Evolutionary conservation across 2,329 filamentous ascomycete genomes (phyloP).

Genomic region (Aspergillus calidoustus): DNA sequence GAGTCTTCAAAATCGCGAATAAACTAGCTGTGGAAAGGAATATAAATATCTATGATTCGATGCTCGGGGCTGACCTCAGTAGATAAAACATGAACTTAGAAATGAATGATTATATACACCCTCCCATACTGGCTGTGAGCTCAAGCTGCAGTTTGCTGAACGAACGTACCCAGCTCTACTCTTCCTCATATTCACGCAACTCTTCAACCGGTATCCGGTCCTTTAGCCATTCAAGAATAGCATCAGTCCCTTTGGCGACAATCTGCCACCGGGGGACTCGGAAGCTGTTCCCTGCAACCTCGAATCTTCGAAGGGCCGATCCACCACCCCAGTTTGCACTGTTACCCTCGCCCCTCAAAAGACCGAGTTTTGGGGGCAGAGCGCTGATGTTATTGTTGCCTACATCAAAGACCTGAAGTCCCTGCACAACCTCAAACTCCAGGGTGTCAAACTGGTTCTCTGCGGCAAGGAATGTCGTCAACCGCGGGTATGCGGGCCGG

Average conservation of each 20-base stretch:
- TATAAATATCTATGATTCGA: neutral
- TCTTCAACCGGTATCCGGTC: conserved; percentile 69
- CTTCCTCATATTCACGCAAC: conserved; percentile 43
- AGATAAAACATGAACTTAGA: conserved; percentile 12
- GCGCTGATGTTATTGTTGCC: conserved; percentile 85
- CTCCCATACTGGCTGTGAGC: neutral
- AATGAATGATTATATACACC: conserved; percentile 14
- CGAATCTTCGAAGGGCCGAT: conserved; percentile 65
- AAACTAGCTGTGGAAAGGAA: neutral
- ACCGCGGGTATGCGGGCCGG: conserved; percentile 68
- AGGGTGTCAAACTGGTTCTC: conserved; percentile 81
- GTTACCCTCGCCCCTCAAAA: conserved; percentile 65
- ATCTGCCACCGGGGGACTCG: conserved; percentile 83
- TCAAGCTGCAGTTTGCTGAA: neutral
- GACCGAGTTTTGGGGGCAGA: conserved; percentile 78
- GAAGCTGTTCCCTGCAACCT: conserved; percentile 85
- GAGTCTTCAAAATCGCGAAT: conserved; percentile 7
- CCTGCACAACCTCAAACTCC: conserved; percentile 72
- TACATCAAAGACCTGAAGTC: conserved; percentile 76
- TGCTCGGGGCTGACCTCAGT: neutral
- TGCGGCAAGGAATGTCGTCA: conserved; percentile 72
- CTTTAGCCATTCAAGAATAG: conserved; percentile 78
- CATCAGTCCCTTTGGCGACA: conserved; percentile 84
- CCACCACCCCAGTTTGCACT: conserved; percentile 45
- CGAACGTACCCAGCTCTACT: conserved; percentile 13